These are phyloP conservation scores for Tremellales sp. DNA, from an alignment of 1,284 basidiomycete genomes.

Conservation along the genomic window DNA sequence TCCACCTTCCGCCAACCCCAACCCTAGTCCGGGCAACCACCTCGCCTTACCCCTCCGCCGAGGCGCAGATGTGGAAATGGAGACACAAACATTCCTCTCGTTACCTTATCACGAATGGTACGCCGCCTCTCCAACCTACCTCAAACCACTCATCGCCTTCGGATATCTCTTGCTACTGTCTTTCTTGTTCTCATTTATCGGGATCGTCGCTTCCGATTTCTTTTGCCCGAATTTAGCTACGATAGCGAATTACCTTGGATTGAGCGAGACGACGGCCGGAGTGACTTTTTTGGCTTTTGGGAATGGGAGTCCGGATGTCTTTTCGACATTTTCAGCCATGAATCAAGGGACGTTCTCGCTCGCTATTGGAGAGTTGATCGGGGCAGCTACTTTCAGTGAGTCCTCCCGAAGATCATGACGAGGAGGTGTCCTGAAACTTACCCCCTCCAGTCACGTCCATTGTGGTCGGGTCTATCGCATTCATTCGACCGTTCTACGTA, in stretches of 20 bases:
- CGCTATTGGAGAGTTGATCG: constrained; percentile 90
- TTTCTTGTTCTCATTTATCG: constrained; percentile 67
- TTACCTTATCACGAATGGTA: constrained; percentile 35
- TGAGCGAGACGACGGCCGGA: constrained; percentile 85
- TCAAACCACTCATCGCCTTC: constrained; percentile 32
- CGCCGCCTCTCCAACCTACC: constrained; percentile 12
- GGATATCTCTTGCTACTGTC: constrained; percentile 35
- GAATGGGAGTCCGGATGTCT: constrained; percentile 87
- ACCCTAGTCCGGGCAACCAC: neutral
- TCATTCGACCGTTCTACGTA: constrained; percentile 89
- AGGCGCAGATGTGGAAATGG: neutral
- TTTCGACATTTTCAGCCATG: constrained; percentile 93
- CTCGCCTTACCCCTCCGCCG: neutral
- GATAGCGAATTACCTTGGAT: constrained; percentile 70
- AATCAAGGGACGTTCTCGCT: constrained; percentile 76
- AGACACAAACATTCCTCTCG: constrained; percentile 15
- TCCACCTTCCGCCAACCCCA: neutral
- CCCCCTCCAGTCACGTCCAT: constrained; percentile 77
- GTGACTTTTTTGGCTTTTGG: constrained; percentile 92
- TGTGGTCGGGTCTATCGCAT: constrained; percentile 92
- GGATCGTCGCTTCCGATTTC: constrained; percentile 89
- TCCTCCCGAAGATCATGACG: neutral
- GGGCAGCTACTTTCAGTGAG: constrained; percentile 81
- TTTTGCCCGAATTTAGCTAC: constrained; percentile 91
- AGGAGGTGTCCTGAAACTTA: neutral